Percentiles rank a stretch among this genome's conserved stretches.
Evolutionary conservation across 208 protist species (phyloP).

Genomic region (Leishmania mexicana): DNA sequence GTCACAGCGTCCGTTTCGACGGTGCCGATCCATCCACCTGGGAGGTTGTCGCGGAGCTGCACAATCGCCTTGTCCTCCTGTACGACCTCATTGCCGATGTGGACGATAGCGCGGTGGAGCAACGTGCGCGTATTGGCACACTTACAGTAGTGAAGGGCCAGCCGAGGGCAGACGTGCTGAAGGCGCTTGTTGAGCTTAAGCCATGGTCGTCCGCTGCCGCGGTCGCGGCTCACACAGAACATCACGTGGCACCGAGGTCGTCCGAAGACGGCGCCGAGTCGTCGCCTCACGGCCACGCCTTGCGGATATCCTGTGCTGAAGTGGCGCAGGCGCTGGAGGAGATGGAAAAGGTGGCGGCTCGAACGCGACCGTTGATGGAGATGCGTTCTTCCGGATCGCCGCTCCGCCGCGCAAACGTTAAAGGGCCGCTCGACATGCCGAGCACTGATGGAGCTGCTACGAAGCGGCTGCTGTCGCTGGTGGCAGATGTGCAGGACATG

Average conservation of each 20-base stretch:
- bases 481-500: conserved; percentile 31
- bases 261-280: not conserved
- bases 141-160: conserved; percentile 10
- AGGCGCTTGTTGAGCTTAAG: conserved; percentile 11
- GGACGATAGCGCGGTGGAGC: conserved; percentile 12
- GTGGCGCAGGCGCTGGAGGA: conserved; percentile 20
- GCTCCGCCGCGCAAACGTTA: not conserved
- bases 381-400: conserved; percentile 4
- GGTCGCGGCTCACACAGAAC: not conserved
- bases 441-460: not conserved
- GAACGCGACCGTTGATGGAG: conserved; percentile 13
- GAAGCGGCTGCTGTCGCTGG: conserved; percentile 12
- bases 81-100: conserved; percentile 20
- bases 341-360: conserved; percentile 9
- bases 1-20: not conserved
- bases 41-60: conserved; percentile 54
- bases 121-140: conserved; percentile 14
- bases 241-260: not conserved
- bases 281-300: not conserved
- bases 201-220: conserved; percentile 24
- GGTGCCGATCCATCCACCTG: conserved; percentile 32
- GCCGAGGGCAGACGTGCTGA: conserved; percentile 7
- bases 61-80: conserved; percentile 38
- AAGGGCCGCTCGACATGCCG: not conserved
- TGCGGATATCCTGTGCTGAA: conserved; percentile 13